These are phyloP conservation scores for Solanum lignicaule DNA, from an alignment of 257 asterid species.

Conservation along the genomic window DNA sequence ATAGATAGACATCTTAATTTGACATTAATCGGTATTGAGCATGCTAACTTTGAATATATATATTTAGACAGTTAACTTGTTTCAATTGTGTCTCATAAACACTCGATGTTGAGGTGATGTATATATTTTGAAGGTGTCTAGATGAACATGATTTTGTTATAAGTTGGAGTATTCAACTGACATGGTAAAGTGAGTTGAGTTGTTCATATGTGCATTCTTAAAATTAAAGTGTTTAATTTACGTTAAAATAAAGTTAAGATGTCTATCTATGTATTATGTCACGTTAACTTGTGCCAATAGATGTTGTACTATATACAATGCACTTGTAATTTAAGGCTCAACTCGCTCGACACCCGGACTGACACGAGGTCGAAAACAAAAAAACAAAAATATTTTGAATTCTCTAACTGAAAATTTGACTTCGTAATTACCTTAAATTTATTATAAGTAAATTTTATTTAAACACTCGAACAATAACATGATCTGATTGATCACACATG, in stretches of 20 bases:
- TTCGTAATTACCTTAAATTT: too few relatives aligned
- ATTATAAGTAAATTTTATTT: too few relatives aligned
- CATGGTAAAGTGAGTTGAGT: background rate
- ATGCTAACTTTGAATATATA: background rate
- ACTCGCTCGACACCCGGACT: background rate
- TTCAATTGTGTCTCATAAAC: background rate
- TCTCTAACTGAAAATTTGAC: background rate
- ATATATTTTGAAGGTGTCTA: background rate
- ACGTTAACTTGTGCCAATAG: background rate
- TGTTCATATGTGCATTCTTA: background rate
- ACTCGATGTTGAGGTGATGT: accelerated
- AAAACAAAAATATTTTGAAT: too few relatives aligned
- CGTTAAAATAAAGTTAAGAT: too few relatives aligned
- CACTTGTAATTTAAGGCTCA: background rate
- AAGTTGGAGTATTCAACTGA: too few relatives aligned
- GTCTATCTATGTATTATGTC: background rate
- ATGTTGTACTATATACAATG: background rate
- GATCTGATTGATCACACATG: background rate
- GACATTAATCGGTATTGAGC: background rate
- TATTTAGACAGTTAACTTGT: background rate
- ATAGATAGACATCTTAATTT: background rate
- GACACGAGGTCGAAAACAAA: background rate
- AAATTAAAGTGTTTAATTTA: too few relatives aligned
- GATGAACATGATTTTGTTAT: background rate
- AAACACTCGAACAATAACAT: background rate